Base-by-base conservation (phyloP, 2,329 filamentous ascomycete genomes). In the Scedosporium dehoogii region DNA sequence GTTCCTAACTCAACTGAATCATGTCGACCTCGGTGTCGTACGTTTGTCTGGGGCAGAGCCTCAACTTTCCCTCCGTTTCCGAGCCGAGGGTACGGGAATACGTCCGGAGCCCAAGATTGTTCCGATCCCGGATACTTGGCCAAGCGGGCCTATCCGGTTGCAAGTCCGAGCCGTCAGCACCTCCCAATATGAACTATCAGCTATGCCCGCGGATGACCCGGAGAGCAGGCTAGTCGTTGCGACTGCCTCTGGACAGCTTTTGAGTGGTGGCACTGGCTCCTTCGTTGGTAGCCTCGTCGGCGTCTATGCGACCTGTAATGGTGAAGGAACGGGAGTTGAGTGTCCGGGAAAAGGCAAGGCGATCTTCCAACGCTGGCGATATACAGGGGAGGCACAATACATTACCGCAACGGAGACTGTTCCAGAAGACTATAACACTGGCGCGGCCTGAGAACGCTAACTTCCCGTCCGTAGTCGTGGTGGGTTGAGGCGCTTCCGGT, bases 1-100 rank as follows among this genome's bases (percentile, higher is more conserved):
- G 0, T 85, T 84, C 67, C 70, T 85, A 33, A 82, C 78, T 0
- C 77, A 84, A 68, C 75, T 78, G 65, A 78, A 83, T 63, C 81
- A 84, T 60, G 71, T 80, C 6, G 78, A 82, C 56, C 67, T 84
- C 7, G 74, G 76, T 0, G 65, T 79, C 7, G 72, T 74, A 62
- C 63, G n/a, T 63, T 38, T 57, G 6, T 29, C 44, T 4, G 63
- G 46, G 4, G 23, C 58, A 7, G n/a, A 46, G 3, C 12, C 10
- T 12, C 44, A 25, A 25, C 27, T 60, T 14, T 63, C 56, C 9
- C 57, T 63, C 12, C 63, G 68, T 10, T 69, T 70, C 63, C 69
- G 66, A 25, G 67, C 70, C 25, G 66, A 69, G 38, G 71, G 69
- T 1, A 70, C 66, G 1, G 68, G 67, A 0, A 58, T 27, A 0